Evolutionary conservation across 352 stramenopile genomes (phyloP), one percentile per base, ranked within the genome.

Genomic region (Pythium rhizo-oryzae): DNA sequence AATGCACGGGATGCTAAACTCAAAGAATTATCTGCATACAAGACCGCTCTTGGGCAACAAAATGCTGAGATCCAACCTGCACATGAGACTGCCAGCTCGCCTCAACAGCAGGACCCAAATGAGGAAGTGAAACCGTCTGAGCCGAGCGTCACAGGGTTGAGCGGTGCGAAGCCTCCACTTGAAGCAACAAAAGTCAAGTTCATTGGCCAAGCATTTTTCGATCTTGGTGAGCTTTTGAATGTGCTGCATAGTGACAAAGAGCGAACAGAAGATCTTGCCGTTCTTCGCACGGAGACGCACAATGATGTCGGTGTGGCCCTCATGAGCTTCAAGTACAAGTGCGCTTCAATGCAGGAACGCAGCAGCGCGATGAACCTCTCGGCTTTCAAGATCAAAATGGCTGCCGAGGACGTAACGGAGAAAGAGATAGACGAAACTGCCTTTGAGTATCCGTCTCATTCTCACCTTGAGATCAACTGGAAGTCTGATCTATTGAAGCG

Each of bases 261-360:
- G 23, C 41, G 71, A 6, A 86, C 78, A 0, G 68, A 83, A 19
- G 80, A 85, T 33, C 50, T 89, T 6, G 67, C 69, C 8, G 68
- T 74, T 9, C 77, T 89, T 15, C 66, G 59, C 9, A 85, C 76
- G 0, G 70, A 76, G 16, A 53, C 72, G 0, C 55, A 79, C 57
- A 71, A 75, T n/a, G 78, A 84, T 33, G 70, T 82, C 4, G 78
- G 78, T 2, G 69, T 80, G 7, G 23, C 86, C 16, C 39, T 81
- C 9, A 46, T 89, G 19, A 39, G 78, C 41, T 83, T 85, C 43
- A 47, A 83, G 61, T 89, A 82, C 69, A 83, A 89, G 37, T 86
- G 80, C 30, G 70, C 50, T 6, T 70, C 72, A 0, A 33, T 84
- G 30, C 72, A 82, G 44, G 56, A 65, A n/a, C 70, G 79, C 19